Percentiles rank a stretch among this genome's conserved stretches.
Evolutionary conservation across 192 early-diverging fungal genomes (phyloP).

Genomic region (Coemansia umbellata): DNA sequence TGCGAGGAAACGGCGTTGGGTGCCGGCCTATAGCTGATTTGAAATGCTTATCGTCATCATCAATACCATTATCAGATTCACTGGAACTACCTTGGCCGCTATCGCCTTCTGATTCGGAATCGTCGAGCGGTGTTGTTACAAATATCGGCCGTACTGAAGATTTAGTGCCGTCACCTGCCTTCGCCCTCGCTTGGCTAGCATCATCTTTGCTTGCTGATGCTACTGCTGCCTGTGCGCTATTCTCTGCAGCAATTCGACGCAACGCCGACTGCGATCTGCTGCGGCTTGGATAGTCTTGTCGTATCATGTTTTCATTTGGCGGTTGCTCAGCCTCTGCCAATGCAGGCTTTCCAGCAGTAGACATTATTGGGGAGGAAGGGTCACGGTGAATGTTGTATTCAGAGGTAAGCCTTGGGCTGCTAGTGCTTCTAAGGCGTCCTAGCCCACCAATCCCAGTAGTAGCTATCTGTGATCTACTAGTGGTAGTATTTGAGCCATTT

Average conservation of each 20-base stretch:
- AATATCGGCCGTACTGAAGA: constrained; percentile 3
- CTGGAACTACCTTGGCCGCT: not conserved
- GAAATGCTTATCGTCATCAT: constrained; percentile 4
- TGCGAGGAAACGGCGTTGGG: constrained; percentile 40
- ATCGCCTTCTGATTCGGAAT: constrained; percentile 2
- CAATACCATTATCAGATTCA: constrained; percentile 2
- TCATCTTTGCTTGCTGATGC: not conserved
- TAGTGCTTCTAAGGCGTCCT: constrained; percentile 6
- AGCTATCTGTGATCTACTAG: too few relatives aligned
- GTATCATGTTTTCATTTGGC: not conserved
- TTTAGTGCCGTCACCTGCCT: not conserved
- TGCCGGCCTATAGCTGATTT: constrained; percentile 24
- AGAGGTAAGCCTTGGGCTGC: not conserved
- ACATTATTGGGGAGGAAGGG: too few relatives aligned
- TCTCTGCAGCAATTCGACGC: constrained; percentile 34
- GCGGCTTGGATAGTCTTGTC: constrained; percentile 1
- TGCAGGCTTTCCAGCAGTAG: too few relatives aligned
- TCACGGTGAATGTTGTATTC: too few relatives aligned
- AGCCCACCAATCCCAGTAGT: not conserved
- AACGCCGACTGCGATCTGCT: constrained; percentile 34
- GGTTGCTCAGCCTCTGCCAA: too few relatives aligned
- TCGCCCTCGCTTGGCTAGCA: not conserved
- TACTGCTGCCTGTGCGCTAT: constrained; percentile 30
- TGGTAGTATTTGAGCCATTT: too few relatives aligned
- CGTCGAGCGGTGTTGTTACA: not conserved